Conservation (phyloP, 345 rosid genomes). For the Carallia pectinifolia region DNA sequence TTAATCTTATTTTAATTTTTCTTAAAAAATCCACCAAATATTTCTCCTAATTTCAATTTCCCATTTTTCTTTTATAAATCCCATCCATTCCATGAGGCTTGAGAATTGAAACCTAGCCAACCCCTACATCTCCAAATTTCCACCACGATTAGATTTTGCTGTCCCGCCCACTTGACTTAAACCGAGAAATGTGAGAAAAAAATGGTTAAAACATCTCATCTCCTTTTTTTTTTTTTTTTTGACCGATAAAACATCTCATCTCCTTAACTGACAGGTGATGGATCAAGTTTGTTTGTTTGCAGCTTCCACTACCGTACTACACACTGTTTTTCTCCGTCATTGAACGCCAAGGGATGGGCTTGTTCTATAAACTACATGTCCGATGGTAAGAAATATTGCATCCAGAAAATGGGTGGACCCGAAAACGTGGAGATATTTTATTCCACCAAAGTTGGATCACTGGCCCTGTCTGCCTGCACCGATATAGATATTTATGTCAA, state of each 20-base stretch:
- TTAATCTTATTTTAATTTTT: no score
- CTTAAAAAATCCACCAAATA: no score
- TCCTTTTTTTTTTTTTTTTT: no score
- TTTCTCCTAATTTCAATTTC: no score
- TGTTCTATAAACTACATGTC: neutral
- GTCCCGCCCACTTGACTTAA: constrained; percentile 12
- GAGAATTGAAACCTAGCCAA: no score
- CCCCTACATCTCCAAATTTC: no score
- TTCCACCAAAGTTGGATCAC: neutral
- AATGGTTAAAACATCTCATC: neutral
- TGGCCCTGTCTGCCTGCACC: neutral
- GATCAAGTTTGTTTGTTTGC: neutral
- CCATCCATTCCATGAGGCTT: no score
- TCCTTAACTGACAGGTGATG: constrained; percentile 11
- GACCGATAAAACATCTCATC: no score
- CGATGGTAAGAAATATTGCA: no score
- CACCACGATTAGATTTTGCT: neutral
- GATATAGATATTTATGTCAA: neutral
- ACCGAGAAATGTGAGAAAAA: neutral
- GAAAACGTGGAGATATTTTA: neutral
- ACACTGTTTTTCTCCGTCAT: neutral
- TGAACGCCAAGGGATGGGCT: constrained; percentile 5
- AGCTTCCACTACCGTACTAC: no score
- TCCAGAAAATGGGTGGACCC: neutral
- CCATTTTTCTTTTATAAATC: no score